phyloP scores from a whole-genome alignment of 2,329 filamentous ascomycete genomes.

The Fusarium equiseti region DNA sequence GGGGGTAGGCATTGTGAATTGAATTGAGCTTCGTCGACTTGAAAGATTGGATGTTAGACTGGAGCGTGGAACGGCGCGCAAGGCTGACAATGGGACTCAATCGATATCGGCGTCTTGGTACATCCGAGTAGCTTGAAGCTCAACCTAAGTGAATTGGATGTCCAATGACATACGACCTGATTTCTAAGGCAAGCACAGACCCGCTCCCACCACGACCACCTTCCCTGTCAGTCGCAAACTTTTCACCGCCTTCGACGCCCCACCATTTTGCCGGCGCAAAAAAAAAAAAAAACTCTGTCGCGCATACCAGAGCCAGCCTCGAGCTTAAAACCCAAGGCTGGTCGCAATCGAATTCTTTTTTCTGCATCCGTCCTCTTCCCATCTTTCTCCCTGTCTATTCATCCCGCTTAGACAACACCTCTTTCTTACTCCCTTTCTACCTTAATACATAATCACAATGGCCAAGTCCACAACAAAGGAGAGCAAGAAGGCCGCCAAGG shows the following conservation, averaged over 20 bases:
- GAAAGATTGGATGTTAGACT: slow-evolving; percentile 18
- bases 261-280: slow-evolving; percentile 53
- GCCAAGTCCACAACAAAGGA: slow-evolving; percentile 73
- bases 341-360: slow-evolving; percentile 26
- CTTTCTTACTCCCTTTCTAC: slow-evolving; percentile 19
- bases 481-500: slow-evolving; percentile 65
- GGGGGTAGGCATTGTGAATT: slow-evolving; percentile 78
- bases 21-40: slow-evolving; percentile 25
- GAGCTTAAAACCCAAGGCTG: slow-evolving; percentile 41
- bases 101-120: slow-evolving; percentile 45
- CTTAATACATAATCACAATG: slow-evolving; percentile 62
- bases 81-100: slow-evolving; percentile 33
- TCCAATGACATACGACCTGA: slow-evolving; percentile 48
- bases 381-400: slow-evolving; percentile 30
- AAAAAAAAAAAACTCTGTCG: slow-evolving; percentile 46
- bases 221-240: slow-evolving; percentile 31
- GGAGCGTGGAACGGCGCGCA: slow-evolving; percentile 32
- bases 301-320: slow-evolving; percentile 42
- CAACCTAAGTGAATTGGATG: slow-evolving; percentile 40
- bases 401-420: slow-evolving; percentile 21
- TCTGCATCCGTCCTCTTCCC: slow-evolving; percentile 38
- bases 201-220: slow-evolving; percentile 32
- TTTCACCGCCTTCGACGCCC: slow-evolving; percentile 53
- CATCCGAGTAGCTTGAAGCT: slow-evolving; percentile 46
- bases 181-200: slow-evolving; percentile 47